Percentiles rank a stretch among this genome's conserved stretches.
phyloP scores from a whole-genome alignment of 176 grass and related monocot species.

The Paspalum vaginatum region DNA sequence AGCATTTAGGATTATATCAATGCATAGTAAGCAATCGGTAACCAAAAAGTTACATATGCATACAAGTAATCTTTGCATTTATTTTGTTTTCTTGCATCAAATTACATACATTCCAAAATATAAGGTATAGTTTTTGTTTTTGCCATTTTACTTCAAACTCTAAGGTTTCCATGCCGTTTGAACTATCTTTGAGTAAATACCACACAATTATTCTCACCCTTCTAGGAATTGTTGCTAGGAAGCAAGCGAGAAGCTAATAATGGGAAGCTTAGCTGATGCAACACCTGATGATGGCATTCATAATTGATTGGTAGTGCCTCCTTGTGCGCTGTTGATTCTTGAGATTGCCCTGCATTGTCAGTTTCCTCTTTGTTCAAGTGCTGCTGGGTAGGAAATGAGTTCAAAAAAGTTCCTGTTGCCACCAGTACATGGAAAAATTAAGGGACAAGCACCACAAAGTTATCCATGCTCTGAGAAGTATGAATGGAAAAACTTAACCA shows the following conservation, averaged over 20 bases:
- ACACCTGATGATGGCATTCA: not conserved
- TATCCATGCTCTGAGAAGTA: constrained; percentile 35
- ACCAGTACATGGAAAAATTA: constrained; percentile 23
- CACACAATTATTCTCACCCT: not conserved
- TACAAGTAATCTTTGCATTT: not conserved
- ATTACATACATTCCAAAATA: not conserved
- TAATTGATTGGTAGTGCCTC: not conserved
- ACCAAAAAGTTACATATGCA: not conserved
- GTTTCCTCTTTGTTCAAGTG: constrained; percentile 5
- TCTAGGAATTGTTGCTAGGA: constrained; percentile 28
- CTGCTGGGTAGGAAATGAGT: constrained; percentile 37
- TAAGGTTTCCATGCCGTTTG: not conserved
- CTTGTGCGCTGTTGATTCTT: constrained; percentile 12
- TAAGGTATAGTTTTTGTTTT: not conserved
- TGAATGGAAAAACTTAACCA: constrained; percentile 38
- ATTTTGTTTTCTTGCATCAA: not conserved
- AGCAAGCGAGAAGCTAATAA: not conserved
- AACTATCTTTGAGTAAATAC: constrained; percentile 3
- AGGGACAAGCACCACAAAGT: constrained; percentile 15
- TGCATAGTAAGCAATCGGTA: not conserved
- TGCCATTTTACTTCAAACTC: not conserved
- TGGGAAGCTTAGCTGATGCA: constrained; percentile 21
- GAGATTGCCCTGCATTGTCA: constrained; percentile 4
- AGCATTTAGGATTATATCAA: not conserved
- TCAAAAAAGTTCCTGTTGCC: constrained; percentile 14